These are phyloP conservation scores for Fusarium zealandicum DNA, from an alignment of 2,329 filamentous ascomycete genomes.

Conservation along the genomic window DNA sequence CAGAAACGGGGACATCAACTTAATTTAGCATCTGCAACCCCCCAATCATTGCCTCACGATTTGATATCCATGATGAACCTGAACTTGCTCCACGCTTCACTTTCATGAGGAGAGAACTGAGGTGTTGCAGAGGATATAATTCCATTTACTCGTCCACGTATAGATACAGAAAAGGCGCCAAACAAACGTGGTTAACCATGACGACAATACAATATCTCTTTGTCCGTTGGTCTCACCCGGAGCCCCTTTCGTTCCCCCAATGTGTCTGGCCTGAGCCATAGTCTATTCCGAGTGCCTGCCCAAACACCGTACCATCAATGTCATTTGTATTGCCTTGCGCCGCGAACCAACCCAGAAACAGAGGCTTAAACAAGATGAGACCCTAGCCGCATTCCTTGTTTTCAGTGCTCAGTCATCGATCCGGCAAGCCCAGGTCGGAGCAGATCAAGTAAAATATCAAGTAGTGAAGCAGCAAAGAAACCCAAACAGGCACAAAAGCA, in stretches of 20 bases:
- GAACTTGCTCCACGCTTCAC: background rate
- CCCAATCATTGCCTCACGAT: constrained; percentile 18
- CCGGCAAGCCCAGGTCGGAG: constrained; percentile 1
- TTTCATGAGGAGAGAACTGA: constrained; percentile 1
- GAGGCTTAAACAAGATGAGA: constrained; percentile 24
- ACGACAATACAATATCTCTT: constrained; percentile 7
- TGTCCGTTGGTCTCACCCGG: constrained; percentile 1
- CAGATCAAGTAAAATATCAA: constrained; percentile 3
- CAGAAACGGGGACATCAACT: background rate
- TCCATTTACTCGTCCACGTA: constrained; percentile 9
- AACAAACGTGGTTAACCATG: constrained; percentile 11
- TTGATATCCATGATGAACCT: background rate
- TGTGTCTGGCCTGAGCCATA: constrained; percentile 35
- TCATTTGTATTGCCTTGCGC: constrained; percentile 33
- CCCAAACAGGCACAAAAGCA: constrained; percentile 2
- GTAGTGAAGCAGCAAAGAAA: constrained; percentile 8
- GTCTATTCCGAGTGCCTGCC: constrained; percentile 37
- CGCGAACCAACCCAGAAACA: constrained; percentile 27
- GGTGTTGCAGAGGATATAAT: constrained; percentile 19
- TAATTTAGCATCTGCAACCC: background rate
- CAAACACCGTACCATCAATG: constrained; percentile 25
- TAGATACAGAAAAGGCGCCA: constrained; percentile 1
- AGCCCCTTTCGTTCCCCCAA: constrained; percentile 18
- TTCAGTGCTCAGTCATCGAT: constrained; percentile 13
- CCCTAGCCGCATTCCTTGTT: constrained; percentile 22